Conservation (phyloP, 257 asterid species). For the Gynochthodes officinalis region DNA sequence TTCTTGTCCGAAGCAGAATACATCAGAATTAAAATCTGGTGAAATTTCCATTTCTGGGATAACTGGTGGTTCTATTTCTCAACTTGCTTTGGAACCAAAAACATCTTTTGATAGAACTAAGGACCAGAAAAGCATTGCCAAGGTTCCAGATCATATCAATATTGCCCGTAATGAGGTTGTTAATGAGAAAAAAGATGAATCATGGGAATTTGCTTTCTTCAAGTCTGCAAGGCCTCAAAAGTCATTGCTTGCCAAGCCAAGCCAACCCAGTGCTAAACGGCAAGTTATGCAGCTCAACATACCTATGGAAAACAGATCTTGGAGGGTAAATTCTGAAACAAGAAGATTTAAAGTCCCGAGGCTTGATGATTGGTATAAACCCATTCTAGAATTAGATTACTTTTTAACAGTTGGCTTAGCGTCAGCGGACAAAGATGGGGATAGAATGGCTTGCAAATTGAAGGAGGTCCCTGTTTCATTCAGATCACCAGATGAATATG, state of each 20-base stretch:
- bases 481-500: constrained; percentile 74
- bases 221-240: constrained; percentile 56
- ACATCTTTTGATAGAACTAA: constrained; percentile 28
- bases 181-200: constrained; percentile 48
- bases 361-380: constrained; percentile 89
- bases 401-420: constrained; percentile 76
- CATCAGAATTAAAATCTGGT: constrained; percentile 33
- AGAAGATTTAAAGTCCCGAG: constrained; percentile 79
- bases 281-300: constrained; percentile 77
- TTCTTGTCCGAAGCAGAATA: constrained; percentile 21
- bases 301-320: constrained; percentile 52
- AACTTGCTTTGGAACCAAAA: constrained; percentile 31
- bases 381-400: constrained; percentile 75
- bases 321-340: constrained; percentile 47
- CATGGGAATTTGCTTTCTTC: constrained; percentile 72
- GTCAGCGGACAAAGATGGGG: constrained; percentile 44
- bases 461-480: constrained; percentile 88
- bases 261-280: constrained; percentile 60
- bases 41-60: constrained; percentile 22
- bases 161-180: constrained; percentile 39
- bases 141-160: constrained; percentile 32
- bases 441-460: constrained; percentile 46
- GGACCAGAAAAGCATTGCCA: constrained; percentile 32
- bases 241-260: constrained; percentile 42
- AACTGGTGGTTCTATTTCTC: constrained; percentile 31